Percentiles rank a stretch among this genome's conserved stretches.
phyloP scores from a whole-genome alignment of 768 basidiomycete genomes.

The Lactifluus rugatus region DNA sequence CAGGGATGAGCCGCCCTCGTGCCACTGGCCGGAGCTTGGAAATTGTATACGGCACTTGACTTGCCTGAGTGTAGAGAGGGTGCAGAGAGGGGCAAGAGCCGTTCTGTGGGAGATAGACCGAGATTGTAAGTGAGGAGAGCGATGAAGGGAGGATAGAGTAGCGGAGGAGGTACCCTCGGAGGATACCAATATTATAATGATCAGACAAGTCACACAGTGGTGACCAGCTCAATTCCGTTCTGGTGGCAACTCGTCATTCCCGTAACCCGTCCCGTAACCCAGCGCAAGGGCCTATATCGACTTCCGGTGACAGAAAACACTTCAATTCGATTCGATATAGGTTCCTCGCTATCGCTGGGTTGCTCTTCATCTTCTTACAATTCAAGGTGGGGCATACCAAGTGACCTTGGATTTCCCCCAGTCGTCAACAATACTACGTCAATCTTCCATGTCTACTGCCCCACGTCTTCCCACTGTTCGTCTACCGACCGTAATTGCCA shows the following conservation, averaged over 20 bases:
- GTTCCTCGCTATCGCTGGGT: constrained; percentile 4
- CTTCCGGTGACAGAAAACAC: constrained; percentile 3
- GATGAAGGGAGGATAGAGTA: not conserved
- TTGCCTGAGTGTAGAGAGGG: not conserved
- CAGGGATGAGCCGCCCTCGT: not conserved
- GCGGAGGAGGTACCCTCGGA: not conserved
- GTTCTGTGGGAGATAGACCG: not conserved
- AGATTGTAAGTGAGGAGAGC: not conserved
- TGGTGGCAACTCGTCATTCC: constrained; percentile 3
- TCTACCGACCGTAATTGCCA: constrained; percentile 34
- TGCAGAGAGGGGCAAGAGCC: not conserved
- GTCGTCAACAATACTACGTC: constrained; percentile 4
- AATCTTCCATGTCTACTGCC: constrained; percentile 24
- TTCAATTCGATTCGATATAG: constrained; percentile 10
- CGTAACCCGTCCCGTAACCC: not conserved
- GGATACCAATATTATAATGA: not conserved
- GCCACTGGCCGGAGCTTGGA: not conserved
- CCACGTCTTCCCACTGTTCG: constrained; percentile 40
- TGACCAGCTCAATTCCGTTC: constrained; percentile 10
- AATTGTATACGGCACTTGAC: not conserved
- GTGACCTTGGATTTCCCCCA: constrained; percentile 1
- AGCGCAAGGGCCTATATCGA: constrained; percentile 8
- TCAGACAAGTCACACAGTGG: not conserved
- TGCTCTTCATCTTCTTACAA: constrained; percentile 3
- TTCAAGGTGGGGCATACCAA: constrained; percentile 2